A percentile compares a stretch with the other conserved stretches of the same genome.
phyloP scores from a whole-genome alignment of 176 grass and related monocot species.

The Tillandsia fasciculata region DNA sequence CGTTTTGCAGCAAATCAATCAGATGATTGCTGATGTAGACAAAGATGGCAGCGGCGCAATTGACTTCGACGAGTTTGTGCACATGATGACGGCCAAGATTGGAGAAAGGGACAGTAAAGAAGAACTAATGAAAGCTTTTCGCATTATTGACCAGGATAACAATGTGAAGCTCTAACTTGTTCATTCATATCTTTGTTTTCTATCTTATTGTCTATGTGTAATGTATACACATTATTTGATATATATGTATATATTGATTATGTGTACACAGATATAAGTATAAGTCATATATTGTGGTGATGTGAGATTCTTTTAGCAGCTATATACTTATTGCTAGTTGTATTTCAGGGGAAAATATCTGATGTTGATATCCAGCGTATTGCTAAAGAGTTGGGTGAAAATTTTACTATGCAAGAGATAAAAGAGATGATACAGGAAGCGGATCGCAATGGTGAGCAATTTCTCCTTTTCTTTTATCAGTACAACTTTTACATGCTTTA shows the following conservation, averaged over 20 bases:
- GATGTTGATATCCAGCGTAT: slow-evolving; percentile 56
- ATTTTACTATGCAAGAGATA: slow-evolving; percentile 68
- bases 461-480: not conserved
- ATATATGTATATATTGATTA: not conserved
- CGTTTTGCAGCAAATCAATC: slow-evolving; percentile 47
- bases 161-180: slow-evolving; percentile 30
- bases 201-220: not conserved
- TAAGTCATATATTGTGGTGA: not conserved
- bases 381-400: slow-evolving; percentile 67
- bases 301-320: not conserved
- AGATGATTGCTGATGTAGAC: slow-evolving; percentile 86
- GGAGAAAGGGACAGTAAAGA: slow-evolving; percentile 64
- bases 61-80: slow-evolving; percentile 75
- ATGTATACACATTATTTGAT: not conserved
- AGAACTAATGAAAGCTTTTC: slow-evolving; percentile 62
- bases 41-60: slow-evolving; percentile 72
- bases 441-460: slow-evolving; percentile 39
- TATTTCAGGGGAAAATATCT: slow-evolving; percentile 65
- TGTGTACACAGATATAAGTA: not conserved
- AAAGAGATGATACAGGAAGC: slow-evolving; percentile 66
- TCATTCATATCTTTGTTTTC: not conserved
- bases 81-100: slow-evolving; percentile 88
- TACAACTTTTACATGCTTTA: not conserved
- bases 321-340: not conserved
- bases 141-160: slow-evolving; percentile 58